Evolutionary conservation across 2,329 filamentous ascomycete genomes (phyloP).

Genomic region (Onygenales sp.): DNA sequence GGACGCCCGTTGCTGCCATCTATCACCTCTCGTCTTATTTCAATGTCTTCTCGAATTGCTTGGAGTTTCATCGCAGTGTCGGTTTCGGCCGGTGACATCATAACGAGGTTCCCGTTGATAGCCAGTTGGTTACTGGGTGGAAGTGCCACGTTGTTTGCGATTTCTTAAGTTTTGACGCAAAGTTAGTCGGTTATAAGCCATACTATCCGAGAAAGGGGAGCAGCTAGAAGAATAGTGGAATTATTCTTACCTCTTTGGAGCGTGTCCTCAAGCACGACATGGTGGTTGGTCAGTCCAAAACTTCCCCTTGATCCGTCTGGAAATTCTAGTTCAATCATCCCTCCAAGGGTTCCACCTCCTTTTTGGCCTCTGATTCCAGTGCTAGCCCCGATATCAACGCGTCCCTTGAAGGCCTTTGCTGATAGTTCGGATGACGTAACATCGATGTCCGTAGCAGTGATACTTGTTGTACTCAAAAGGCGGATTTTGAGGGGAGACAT

Average conservation of each 20-base stretch:
- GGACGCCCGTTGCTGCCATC: background rate
- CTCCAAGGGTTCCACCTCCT: background rate
- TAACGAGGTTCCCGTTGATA: background rate
- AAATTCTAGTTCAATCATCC: background rate
- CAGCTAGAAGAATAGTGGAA: no score
- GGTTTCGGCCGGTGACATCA: background rate
- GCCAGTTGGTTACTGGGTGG: background rate
- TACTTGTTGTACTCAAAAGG: background rate
- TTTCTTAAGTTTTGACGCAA: background rate
- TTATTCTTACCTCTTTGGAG: no score
- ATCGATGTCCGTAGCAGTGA: background rate
- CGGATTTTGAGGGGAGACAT: background rate
- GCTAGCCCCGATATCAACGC: background rate
- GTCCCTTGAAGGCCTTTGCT: background rate
- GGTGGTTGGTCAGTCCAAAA: background rate
- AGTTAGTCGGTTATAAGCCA: no score
- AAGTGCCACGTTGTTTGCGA: background rate
- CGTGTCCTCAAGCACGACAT: background rate
- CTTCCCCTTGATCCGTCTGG: background rate
- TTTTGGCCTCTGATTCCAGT: background rate
- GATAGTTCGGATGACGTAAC: background rate
- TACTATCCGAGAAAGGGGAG: no score
- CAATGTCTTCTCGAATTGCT: background rate
- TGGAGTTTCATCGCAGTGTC: background rate
- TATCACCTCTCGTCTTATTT: background rate